Percentiles rank a stretch among this genome's conserved stretches.
Evolutionary conservation across 768 basidiomycete species (phyloP).

Genomic region (Sutorius australiensis): DNA sequence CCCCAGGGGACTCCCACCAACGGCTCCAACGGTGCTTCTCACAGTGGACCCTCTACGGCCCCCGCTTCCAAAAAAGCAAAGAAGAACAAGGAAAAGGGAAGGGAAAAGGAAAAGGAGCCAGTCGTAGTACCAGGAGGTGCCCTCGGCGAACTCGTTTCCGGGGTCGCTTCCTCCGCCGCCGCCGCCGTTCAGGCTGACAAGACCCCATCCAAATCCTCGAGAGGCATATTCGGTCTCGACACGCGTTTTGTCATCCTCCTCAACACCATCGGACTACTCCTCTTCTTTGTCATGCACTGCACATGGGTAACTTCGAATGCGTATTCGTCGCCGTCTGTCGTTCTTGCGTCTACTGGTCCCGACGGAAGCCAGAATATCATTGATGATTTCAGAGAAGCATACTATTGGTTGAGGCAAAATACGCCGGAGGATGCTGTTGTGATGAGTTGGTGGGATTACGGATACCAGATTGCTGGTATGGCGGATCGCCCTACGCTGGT

Average conservation of each 20-base stretch:
- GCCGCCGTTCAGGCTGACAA: conserved; percentile 22
- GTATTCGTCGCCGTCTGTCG: conserved; percentile 97
- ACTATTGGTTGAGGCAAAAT: conserved; percentile 97
- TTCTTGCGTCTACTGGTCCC: conserved; percentile 70
- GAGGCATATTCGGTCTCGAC: conserved; percentile 83
- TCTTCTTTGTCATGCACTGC: conserved; percentile 93
- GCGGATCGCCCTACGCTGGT: conserved; percentile 94
- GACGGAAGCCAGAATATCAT: conserved; percentile 94
- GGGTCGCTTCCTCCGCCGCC: conserved; percentile 33
- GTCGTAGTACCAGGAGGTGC: conserved; percentile 33
- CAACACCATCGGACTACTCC: conserved; percentile 72
- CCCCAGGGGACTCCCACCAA: neutral
- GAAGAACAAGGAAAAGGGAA: conserved; percentile 59
- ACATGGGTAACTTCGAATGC: conserved; percentile 94
- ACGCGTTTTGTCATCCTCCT: conserved; percentile 71
- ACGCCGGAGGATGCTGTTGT: conserved; percentile 89
- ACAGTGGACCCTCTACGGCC: conserved; percentile 23
- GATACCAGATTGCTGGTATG: conserved; percentile 99
- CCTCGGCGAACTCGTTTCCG: conserved; percentile 40
- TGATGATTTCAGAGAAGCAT: conserved; percentile 98
- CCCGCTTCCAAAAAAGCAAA: conserved; percentile 40
- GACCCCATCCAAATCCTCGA: conserved; percentile 20
- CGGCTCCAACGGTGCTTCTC: conserved; percentile 17
- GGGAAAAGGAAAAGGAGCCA: conserved; percentile 53
- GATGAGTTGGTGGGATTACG: conserved; percentile 99